A percentile compares a stretch with the other conserved stretches of the same genome.
These are phyloP conservation scores for Cutaneotrichosporon mucoides DNA, from an alignment of 1,284 basidiomycete species.

Conservation along the genomic window DNA sequence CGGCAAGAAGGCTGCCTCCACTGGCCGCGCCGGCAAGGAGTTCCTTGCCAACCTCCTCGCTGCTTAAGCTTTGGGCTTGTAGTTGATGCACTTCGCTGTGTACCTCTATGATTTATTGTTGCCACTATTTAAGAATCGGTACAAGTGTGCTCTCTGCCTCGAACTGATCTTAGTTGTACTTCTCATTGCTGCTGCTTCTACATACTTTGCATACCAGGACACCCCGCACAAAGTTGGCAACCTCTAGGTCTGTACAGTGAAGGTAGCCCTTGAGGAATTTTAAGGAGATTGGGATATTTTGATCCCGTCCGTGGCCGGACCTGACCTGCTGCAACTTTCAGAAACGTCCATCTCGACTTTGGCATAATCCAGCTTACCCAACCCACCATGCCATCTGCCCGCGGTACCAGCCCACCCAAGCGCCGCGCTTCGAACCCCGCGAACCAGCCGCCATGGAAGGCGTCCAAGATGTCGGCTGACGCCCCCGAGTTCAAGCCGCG, in stretches of 20 bases:
- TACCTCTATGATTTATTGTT: background rate
- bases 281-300: slow-evolving; percentile 5
- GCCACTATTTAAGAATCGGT: background rate
- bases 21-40: slow-evolving; percentile 65
- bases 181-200: background rate
- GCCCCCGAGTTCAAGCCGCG: slow-evolving; percentile 41
- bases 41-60: slow-evolving; percentile 85
- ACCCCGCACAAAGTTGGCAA: no score
- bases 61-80: slow-evolving; percentile 57
- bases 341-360: background rate
- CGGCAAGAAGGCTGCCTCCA: slow-evolving; percentile 47
- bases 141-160: no score
- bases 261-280: background rate
- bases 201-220: no score
- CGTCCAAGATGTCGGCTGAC: slow-evolving; percentile 41
- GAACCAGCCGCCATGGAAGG: slow-evolving; percentile 26
- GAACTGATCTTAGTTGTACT: background rate
- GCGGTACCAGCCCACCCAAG: slow-evolving; percentile 25
- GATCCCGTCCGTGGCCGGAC: slow-evolving; percentile 5
- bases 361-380: background rate
- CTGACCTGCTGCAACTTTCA: slow-evolving; percentile 2
- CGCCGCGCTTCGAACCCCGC: slow-evolving; percentile 27
- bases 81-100: slow-evolving; percentile 16
- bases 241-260: no score
- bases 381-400: slow-evolving; percentile 12